phyloP scores from a whole-genome alignment of 2,329 filamentous ascomycete genomes.

The Neofusicoccum umdonicola region DNA sequence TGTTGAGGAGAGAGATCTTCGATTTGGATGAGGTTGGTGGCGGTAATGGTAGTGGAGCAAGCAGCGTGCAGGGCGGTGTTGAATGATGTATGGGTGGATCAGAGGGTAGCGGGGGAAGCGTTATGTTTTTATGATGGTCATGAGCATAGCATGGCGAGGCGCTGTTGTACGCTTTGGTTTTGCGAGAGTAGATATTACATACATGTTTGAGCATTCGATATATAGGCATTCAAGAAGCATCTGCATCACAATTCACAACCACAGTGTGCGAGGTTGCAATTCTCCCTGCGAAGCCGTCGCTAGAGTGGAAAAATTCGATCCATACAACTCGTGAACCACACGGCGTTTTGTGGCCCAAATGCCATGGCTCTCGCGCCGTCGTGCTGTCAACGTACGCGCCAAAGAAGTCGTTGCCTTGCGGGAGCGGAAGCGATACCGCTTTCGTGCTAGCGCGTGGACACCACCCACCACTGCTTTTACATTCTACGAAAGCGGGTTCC shows the following conservation, averaged over 20 bases:
- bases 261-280: too few species aligned
- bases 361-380: too few species aligned
- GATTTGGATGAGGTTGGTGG: conserved; percentile 29
- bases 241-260: too few species aligned
- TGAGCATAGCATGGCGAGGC: conserved; percentile 10
- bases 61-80: background rate
- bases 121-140: background rate
- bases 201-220: background rate
- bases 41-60: background rate
- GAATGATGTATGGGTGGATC: background rate
- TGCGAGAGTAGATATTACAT: too few species aligned
- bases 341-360: too few species aligned
- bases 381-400: background rate
- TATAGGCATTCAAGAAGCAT: background rate
- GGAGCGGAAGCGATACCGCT: background rate
- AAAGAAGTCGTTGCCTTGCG: background rate
- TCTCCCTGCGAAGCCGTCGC: too few species aligned
- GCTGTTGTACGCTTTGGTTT: background rate
- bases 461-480: background rate
- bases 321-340: too few species aligned
- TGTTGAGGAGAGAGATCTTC: conserved; percentile 37
- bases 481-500: too few species aligned
- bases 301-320: too few species aligned
- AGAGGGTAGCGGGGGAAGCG: background rate
- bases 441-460: background rate